Evolutionary conservation across 805 yeast genomes (phyloP).

Genomic region (Suhomyces faveliae): DNA sequence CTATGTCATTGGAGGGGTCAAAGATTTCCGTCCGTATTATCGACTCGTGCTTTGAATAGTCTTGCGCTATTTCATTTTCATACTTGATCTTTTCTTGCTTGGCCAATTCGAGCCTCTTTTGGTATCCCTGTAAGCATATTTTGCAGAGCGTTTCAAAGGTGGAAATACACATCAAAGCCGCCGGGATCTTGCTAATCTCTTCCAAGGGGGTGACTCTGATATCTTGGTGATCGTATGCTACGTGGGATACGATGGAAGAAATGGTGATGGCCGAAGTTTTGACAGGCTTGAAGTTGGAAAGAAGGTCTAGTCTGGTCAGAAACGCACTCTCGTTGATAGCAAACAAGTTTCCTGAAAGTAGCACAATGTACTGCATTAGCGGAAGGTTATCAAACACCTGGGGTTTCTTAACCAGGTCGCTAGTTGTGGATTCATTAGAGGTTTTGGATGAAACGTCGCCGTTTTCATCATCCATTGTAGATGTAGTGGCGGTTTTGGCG

Average conservation of each 20-base stretch:
- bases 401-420: too few species aligned
- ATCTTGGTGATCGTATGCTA: constrained; percentile 44
- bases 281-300: constrained; percentile 29
- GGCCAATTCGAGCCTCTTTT: constrained; percentile 33
- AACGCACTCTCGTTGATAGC: constrained; percentile 38
- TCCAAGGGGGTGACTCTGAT: constrained; percentile 28
- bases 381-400: constrained; percentile 18
- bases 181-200: constrained; percentile 26
- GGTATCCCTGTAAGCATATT: constrained; percentile 37
- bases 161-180: constrained; percentile 27
- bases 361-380: constrained; percentile 35
- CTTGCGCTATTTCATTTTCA: constrained; percentile 2
- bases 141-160: constrained; percentile 26
- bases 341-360: constrained; percentile 31
- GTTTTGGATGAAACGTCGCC: too few species aligned
- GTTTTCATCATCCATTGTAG: too few species aligned
- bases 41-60: constrained; percentile 17
- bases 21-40: constrained; percentile 22
- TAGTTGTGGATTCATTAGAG: constrained; percentile 19
- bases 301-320: constrained; percentile 23
- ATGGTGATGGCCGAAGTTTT: constrained; percentile 26
- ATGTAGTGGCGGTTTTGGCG: constrained; percentile 4
- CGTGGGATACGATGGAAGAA: constrained; percentile 32
- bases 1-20: constrained; percentile 21
- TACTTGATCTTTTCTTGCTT: constrained; percentile 19